phyloP scores from a whole-genome alignment of 2,329 filamentous ascomycete genomes.

The Alternaria hordeiaustralica region DNA sequence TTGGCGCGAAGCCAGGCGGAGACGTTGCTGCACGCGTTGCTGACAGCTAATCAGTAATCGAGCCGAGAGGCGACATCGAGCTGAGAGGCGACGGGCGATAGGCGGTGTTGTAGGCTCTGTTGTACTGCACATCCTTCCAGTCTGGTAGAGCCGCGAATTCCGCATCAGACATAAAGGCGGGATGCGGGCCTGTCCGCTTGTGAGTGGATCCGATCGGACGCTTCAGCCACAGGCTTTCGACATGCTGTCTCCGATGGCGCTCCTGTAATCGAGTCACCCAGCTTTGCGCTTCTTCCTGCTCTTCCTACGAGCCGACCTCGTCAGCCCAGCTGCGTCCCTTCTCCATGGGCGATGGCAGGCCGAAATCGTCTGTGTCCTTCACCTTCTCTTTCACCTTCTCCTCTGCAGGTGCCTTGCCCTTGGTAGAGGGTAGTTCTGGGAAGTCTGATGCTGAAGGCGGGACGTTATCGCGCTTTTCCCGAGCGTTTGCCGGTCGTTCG shows the following conservation, averaged over 20 bases:
- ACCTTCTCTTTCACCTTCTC: neutral
- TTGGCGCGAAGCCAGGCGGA: neutral
- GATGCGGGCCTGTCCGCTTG: neutral
- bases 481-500: conserved; percentile 8
- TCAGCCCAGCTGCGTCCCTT: conserved; percentile 54
- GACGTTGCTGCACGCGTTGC: neutral
- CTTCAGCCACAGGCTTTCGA: neutral
- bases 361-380: conserved; percentile 39
- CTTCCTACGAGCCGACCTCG: conserved; percentile 46
- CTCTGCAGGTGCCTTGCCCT: conserved; percentile 27
- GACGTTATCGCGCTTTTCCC: conserved; percentile 24
- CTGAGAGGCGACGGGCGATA: neutral
- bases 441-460: conserved; percentile 54
- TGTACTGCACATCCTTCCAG: conserved; percentile 2
- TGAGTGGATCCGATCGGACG: neutral
- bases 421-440: conserved; percentile 50
- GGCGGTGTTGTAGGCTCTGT: neutral
- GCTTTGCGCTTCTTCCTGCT: neutral
- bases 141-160: conserved; percentile 6
- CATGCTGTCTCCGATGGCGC: neutral
- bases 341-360: conserved; percentile 35
- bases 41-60: neutral
- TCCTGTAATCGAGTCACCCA: neutral
- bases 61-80: neutral
- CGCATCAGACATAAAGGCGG: neutral